Evolutionary conservation across 371 early-diverging fungal species (phyloP).

Genomic region (Mortierella sp.): DNA sequence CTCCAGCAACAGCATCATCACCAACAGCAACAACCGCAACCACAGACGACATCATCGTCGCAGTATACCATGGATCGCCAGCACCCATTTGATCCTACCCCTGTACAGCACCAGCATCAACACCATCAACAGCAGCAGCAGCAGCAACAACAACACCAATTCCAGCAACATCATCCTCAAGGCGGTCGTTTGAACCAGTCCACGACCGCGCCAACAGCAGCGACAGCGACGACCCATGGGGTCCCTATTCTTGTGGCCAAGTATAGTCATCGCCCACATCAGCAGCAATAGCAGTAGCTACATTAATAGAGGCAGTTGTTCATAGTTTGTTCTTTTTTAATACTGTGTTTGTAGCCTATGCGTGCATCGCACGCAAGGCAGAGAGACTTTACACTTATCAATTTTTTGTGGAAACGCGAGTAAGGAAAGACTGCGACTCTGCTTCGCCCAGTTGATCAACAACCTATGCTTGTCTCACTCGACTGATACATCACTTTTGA

Average conservation of each 20-base stretch:
- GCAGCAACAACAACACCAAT: conserved; percentile 11
- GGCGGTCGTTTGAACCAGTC: not conserved
- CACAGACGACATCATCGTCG: not conserved
- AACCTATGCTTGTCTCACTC: not conserved
- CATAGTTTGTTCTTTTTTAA: too few species aligned
- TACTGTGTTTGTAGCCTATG: too few species aligned
- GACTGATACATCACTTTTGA: too few species aligned
- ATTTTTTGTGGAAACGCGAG: too few species aligned
- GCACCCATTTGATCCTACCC: conserved; percentile 20
- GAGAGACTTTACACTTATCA: too few species aligned
- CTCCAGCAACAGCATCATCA: conserved; percentile 6
- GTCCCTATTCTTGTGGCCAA: conserved; percentile 15
- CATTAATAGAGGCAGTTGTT: not conserved
- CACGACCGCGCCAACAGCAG: not conserved
- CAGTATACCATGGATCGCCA: conserved; percentile 21
- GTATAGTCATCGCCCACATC: conserved; percentile 3
- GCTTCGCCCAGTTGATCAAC: too few species aligned
- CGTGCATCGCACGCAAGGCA: too few species aligned
- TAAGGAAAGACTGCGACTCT: too few species aligned
- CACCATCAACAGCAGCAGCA: conserved; percentile 8
- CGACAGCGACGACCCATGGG: not conserved
- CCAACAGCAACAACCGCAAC: conserved; percentile 12
- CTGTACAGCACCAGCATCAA: conserved; percentile 9
- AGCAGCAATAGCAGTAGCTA: not conserved
- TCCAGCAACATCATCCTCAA: conserved; percentile 9